A percentile compares a stretch with the other conserved stretches of the same genome.
These are phyloP conservation scores for Akanthomyces dipterigenus DNA, from an alignment of 2,329 filamentous ascomycete species.

Conservation along the genomic window DNA sequence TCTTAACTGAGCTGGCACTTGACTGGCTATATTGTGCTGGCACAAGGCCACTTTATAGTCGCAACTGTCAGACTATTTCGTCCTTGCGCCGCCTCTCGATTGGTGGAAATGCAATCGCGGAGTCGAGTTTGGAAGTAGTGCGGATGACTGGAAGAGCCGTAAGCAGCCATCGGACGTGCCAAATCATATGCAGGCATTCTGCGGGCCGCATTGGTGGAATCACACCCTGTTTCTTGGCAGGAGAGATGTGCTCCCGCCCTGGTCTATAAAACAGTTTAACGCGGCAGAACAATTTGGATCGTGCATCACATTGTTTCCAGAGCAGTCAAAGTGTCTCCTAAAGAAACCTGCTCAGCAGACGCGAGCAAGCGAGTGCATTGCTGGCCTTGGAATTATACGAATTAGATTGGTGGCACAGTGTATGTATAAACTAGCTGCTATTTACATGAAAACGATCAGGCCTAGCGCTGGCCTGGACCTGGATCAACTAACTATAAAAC, in stretches of 20 bases:
- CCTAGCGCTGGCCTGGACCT: too few relatives aligned
- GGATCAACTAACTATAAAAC: neutral
- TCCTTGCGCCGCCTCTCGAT: neutral
- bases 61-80: neutral
- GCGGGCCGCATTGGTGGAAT: neutral
- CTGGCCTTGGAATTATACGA: too few relatives aligned
- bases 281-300: neutral
- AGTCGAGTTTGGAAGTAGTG: neutral
- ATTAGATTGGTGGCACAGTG: too few relatives aligned
- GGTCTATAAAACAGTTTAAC: neutral
- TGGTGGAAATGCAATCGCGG: conserved; percentile 3
- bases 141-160: neutral
- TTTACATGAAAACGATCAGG: neutral
- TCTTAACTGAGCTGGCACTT: neutral
- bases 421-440: too few relatives aligned
- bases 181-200: neutral
- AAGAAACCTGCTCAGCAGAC: too few relatives aligned
- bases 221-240: neutral
- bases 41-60: neutral
- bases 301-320: too few relatives aligned
- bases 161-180: neutral
- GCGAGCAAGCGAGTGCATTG: too few relatives aligned
- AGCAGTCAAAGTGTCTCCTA: too few relatives aligned
- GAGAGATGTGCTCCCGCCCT: neutral
- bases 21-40: neutral